Evolutionary conservation across 176 grass and related monocot genomes (phyloP), one percentile per base, ranked within the genome.

Genomic region (Carex myosuroides): DNA sequence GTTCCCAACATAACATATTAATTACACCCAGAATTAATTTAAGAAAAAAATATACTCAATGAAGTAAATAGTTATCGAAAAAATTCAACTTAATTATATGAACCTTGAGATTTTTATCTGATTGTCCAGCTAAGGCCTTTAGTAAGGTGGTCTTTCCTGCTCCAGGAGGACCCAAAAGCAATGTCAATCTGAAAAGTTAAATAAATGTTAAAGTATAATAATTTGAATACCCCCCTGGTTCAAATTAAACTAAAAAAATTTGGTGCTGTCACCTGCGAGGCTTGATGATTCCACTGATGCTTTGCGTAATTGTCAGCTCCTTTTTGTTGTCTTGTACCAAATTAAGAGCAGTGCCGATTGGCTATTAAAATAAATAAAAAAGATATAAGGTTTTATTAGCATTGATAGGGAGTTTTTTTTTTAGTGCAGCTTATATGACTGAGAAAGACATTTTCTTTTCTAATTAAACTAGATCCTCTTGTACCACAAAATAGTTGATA

Each of bases 91-190:
- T 60, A 48, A 48, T 48, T 48, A 60, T 60, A 20, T 60, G 18
- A 60, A 60, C 18, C 54, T 90, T 89, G 41, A 97, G 79, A 20
- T 68, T 68, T 10, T 88, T 85, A 54, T 88, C 77, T 17, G 90
- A 88, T 52, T 90, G 87, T 87, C 91, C 94, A 2, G 94, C 94
- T 66, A 97, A 79, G 59, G 94, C 88, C 79, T 91, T 58, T 7
- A 97, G 66, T 62, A 97, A 70, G 0, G 91, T 94, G 13, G 91
- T 91, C 87, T 97, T 97, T 6, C 94, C 94, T 2, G 94, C 60
- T 0, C 91, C 89, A 5, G 94, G 94, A 30, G 94, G 91, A 26
- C 94, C 91, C 82, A 97, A 42, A 13, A 97, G 94, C 84, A 97
- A 73, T 16, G 91, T 94, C 91, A 97, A 94, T 83, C 94, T 97